phyloP scores from a whole-genome alignment of 108 stramenopile genomes.

The Cylindrotheca closterium region DNA sequence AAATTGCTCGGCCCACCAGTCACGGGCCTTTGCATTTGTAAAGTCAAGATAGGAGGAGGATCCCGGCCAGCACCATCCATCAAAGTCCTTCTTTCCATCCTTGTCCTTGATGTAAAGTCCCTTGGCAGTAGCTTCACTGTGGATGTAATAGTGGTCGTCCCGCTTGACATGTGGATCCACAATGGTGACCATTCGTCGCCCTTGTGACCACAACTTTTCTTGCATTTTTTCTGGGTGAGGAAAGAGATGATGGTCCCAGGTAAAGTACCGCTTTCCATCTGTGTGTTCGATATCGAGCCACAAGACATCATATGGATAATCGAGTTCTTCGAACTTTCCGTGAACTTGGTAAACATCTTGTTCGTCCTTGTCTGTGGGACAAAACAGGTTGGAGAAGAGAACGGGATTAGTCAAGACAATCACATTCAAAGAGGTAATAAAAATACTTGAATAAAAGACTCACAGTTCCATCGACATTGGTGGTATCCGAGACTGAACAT shows the following conservation, averaged over 20 bases:
- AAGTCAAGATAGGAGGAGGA: conserved; percentile 98
- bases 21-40: conserved; percentile 86
- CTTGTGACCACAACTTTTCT: conserved; percentile 82
- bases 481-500: conserved; percentile 98
- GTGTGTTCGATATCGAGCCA: conserved; percentile 99
- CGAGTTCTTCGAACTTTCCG: conserved; percentile 91
- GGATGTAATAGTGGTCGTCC: conserved; percentile 90
- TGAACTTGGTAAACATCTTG: conserved; percentile 93
- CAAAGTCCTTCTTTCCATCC: conserved; percentile 88
- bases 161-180: conserved; percentile 99
- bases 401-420: neutral
- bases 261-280: conserved; percentile 99
- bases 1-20: conserved; percentile 98
- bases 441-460: no score
- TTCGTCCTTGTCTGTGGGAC: conserved; percentile 86
- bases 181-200: conserved; percentile 98
- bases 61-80: conserved; percentile 99
- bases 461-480: conserved; percentile 97
- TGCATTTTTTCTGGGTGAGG: conserved; percentile 94
- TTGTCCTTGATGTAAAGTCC: conserved; percentile 96
- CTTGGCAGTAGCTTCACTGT: conserved; percentile 91
- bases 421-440: neutral
- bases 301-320: conserved; percentile 99
- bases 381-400: neutral
- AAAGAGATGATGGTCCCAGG: conserved; percentile 95